Base-by-base conservation (phyloP, 1,139 yeast species). In the Geotrichum phurueaensis region DNA sequence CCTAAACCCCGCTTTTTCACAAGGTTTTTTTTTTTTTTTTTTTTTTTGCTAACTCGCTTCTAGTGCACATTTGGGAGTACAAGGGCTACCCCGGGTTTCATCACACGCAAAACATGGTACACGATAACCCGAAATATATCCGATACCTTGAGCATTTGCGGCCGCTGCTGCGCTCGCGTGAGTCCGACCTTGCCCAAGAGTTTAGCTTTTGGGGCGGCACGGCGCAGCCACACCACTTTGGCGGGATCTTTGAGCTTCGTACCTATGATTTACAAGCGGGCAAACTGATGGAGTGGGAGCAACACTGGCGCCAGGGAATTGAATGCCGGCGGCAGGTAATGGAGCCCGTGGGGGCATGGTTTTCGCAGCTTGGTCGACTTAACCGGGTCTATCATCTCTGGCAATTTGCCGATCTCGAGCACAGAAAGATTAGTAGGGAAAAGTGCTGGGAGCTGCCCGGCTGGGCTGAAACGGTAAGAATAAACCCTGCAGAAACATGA, bases 331-430 rank as follows among this genome's bases (percentile, higher is more conserved):
- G 76, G 29, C 75, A 77, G 64, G 80, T 77, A 51, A 77, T 77
- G 80, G 79, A 76, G 67, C 80, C 80, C 0, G 79, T 77, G 1
- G 80, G 80, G 3, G 80, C 80, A 1, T 77, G 80, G 80, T 77
- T 77, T 66, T 68, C 76, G 20, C 77, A 76, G 62, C 63, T 77
- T 50, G 80, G 80, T 3, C 66, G 70, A 6, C 67, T 77, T 39
- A 77, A 77, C 67, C 68, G 75, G 22, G 80, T 77, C 3, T 75
- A 76, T 59, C 80, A 77, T 60, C 65, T 77, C 55, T 77, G 80
- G 80, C 80, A 77, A 65, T 77, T 77, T 68, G 76, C 77, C 2
- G 79, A 77, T 56, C 68, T 77, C 33, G 78, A 77, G 65, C 79
- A 76, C 59, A 75, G 80, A 29, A 73, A 73, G 64, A 65, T 75